These are phyloP conservation scores for Ustilago nuda DNA, from an alignment of 1,284 basidiomycete genomes.

Conservation along the genomic window DNA sequence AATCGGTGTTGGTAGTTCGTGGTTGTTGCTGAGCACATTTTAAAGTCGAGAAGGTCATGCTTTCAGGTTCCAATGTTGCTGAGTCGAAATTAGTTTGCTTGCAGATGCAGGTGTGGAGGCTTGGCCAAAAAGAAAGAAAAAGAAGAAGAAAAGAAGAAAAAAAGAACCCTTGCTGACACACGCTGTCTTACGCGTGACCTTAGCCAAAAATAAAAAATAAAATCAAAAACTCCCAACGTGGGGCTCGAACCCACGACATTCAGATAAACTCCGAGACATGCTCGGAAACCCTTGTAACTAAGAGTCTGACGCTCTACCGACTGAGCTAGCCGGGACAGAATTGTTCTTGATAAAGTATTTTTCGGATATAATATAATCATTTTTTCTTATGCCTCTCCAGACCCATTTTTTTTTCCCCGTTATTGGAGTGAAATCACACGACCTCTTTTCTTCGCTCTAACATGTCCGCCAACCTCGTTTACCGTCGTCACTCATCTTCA, in stretches of 20 bases:
- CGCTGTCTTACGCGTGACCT: constrained; percentile 3
- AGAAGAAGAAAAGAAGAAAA: not conserved
- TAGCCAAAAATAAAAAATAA: constrained; percentile 31
- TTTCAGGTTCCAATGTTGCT: constrained; percentile 15
- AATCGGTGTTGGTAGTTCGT: not conserved
- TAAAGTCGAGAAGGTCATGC: not conserved
- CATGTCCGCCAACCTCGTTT: too few relatives aligned
- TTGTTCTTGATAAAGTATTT: not conserved
- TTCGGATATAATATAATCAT: too few relatives aligned
- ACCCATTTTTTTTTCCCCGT: too few relatives aligned
- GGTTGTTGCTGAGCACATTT: not conserved
- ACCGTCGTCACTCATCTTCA: too few relatives aligned
- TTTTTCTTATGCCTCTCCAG: too few relatives aligned
- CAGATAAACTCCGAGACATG: constrained; percentile 47
- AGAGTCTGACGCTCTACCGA: constrained; percentile 70
- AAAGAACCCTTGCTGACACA: not conserved
- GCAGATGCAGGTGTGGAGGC: constrained; percentile 5
- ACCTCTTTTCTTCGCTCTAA: too few relatives aligned
- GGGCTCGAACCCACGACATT: constrained; percentile 69
- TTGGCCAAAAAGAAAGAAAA: not conserved
- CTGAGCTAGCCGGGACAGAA: constrained; percentile 69
- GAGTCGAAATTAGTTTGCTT: constrained; percentile 1
- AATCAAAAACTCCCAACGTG: constrained; percentile 65
- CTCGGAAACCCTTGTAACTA: constrained; percentile 57
- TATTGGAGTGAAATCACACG: too few relatives aligned